Evolutionary conservation across 768 basidiomycete genomes (phyloP), one percentile per base, ranked within the genome.

Genomic region (Hysterangium stoloniferum): DNA sequence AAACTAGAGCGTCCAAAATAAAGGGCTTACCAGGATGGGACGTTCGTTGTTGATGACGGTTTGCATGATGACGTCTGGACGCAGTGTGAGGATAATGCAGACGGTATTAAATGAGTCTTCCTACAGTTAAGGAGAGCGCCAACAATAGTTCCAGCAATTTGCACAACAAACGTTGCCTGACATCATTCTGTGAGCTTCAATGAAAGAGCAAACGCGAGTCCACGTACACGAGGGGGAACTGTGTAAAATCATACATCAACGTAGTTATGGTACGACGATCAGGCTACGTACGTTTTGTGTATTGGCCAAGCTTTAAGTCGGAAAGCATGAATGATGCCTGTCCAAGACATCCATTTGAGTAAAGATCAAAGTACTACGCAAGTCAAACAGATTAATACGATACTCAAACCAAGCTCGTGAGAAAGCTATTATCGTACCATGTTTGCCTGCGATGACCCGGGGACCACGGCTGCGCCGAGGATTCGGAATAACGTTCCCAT

Each of bases 211-310:
- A n/a, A 47, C 29, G 40, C 19, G 7, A 35, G 40, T 20, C n/a
- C n/a, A 49, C 48, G 24, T 32, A 49, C 48, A n/a, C 48, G 48
- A 9, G 48, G 48, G 11, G 48, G 48, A 5, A 49, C 48, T 49
- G 22, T 22, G 15, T 15, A 49, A 15, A 33, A 11, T 29, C n/a
- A 38, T 40, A 11, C 19, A 12, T 6, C 11, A 35, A 25, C 6
- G 7, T 22, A 13, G 5, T 36, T 27, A 22, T 38, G 7, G 22
- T 40, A 40, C 13, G 31, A 8, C 15, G n/a, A 43, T 5, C 22
- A 29, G 25, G 12, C 24, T 6, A 38, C 48, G n/a, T 35, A 49
- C 36, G 37, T 29, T 49, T 49, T 15, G 36, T 40, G 27, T 49
- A 49, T 29, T 49, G 48, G 24, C 48, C 48, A 17, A 49, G 34